Evolutionary conservation across 1,284 basidiomycete species (phyloP), one percentile per base, ranked within the genome.

Genomic region (Ustanciosporium gigantosporum): DNA sequence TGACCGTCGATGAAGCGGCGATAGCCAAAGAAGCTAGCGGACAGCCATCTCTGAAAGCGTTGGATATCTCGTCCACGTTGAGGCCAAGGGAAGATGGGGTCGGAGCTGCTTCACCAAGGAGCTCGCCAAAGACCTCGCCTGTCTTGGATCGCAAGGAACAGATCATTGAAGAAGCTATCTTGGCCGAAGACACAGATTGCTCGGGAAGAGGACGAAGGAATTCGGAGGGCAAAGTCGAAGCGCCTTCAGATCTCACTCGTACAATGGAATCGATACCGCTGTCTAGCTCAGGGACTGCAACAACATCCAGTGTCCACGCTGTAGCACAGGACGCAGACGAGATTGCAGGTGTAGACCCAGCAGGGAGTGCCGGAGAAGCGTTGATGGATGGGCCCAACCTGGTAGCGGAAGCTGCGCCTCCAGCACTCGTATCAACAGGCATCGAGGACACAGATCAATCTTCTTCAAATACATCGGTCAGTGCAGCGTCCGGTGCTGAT

Each of bases 131-230:
- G 36, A 25, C 51, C 16, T 44, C 32, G 1, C 46, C 61, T 1
- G n/a, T 21, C 13, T 20, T 58, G 16, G 49, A 51, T 16, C 53
- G 50, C 32, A 50, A 58, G 31, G 55, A 65, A 6, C 53, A 59
- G 50, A 65, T 65, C 50, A 58, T 65, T 43, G 61, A 65, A 25
- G 61, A 65, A 31, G 61, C 61, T 25, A 65, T 65, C 14, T 41
- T 48, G 3, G 61, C 55, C 6, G 60, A 64, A 3, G 61, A 65
- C 9, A 29, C 27, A 9, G 27, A 29, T 29, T n/a, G n/a, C 27
- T 11, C 27, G 27, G 11, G n/a, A n/a, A 29, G 27, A 29, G 27
- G 27, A n/a, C 32, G 32, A 8, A 19, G 20, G 11, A 19, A 19
- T 19, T 9, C 9, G 14, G 27, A 29, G n/a, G n/a, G 27, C n/a